Evolutionary conservation across 306 rosid species (phyloP).

Genomic region (cucumber (Cucumis sativus)): Cucumber_9930_V3 NC_026658.2:1707001-1707500

Average conservation of each 20-base stretch:
- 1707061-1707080: background rate
- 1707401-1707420: background rate
- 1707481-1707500: conserved; percentile 12
- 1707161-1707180: background rate
- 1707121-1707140: background rate
- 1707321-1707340: background rate
- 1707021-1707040: background rate
- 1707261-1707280: background rate
- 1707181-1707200: background rate
- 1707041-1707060: background rate
- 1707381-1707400: background rate
- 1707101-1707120: background rate
- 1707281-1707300: background rate
- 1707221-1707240: conserved; percentile 5
- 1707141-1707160: background rate
- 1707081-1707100: background rate
- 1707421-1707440: background rate
- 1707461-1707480: background rate
- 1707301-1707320: background rate
- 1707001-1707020: background rate
- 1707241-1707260: background rate
- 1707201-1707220: background rate
- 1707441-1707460: background rate
- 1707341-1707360: background rate
- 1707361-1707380: background rate